A percentile compares a stretch with the other conserved stretches of the same genome.
Conservation (phyloP, 495 filamentous ascomycete genomes). For the Sabuloglossum arenarium region DNA sequence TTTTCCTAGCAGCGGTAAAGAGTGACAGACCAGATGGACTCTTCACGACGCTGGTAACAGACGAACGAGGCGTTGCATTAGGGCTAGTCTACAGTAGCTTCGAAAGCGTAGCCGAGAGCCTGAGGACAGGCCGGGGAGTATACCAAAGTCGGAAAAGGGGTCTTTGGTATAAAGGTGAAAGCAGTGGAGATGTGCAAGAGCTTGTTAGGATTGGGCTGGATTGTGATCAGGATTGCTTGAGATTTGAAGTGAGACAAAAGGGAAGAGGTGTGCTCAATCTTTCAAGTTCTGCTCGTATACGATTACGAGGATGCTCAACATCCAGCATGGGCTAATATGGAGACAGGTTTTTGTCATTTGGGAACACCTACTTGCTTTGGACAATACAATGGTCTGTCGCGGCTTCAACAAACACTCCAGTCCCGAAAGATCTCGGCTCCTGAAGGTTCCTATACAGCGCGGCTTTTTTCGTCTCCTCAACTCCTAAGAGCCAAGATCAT, state of each 20-base stretch:
- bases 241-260: constrained; percentile 74
- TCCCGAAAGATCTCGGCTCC: constrained; percentile 64
- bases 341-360: constrained; percentile 75
- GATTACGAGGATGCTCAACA: neutral
- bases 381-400: constrained; percentile 54
- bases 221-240: constrained; percentile 82
- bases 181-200: constrained; percentile 82
- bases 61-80: constrained; percentile 68
- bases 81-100: constrained; percentile 85
- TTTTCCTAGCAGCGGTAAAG: constrained; percentile 46
- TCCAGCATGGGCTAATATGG: neutral
- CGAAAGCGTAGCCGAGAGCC: constrained; percentile 70
- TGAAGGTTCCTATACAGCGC: constrained; percentile 75
- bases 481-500: constrained; percentile 87
- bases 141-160: constrained; percentile 91
- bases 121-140: constrained; percentile 75
- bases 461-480: constrained; percentile 79
- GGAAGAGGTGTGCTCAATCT: constrained; percentile 33
- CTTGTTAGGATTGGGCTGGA: constrained; percentile 66
- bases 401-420: constrained; percentile 65
- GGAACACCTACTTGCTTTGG: constrained; percentile 86
- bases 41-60: constrained; percentile 69
- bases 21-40: constrained; percentile 75
- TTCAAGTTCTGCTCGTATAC: neutral
- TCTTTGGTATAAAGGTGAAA: constrained; percentile 91